Percentiles rank a stretch among this genome's conserved stretches.
Evolutionary conservation across 495 filamentous ascomycete genomes (phyloP).

Genomic region (Penicillium ucsense): DNA sequence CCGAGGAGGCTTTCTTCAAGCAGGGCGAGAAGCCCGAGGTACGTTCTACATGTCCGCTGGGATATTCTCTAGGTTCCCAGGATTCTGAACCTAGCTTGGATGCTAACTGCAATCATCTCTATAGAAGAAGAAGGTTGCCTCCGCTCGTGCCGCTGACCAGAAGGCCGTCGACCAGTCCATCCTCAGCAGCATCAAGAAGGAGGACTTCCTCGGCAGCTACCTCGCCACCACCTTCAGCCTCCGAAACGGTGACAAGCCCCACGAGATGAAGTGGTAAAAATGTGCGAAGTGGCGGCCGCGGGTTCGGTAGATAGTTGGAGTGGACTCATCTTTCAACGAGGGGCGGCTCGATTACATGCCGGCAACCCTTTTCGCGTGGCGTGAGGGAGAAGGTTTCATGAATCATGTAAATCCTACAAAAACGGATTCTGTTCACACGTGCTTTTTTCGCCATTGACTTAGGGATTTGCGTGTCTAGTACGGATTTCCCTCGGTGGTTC

Average conservation of each 20-base stretch:
- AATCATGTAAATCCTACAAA: constrained; percentile 34
- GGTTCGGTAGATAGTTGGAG: constrained; percentile 40
- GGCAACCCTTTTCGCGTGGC: constrained; percentile 22
- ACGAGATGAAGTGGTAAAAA: constrained; percentile 88
- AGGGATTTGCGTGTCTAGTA: constrained; percentile 26
- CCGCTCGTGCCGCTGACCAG: constrained; percentile 87
- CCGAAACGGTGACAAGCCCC: constrained; percentile 95
- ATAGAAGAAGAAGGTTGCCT: constrained; percentile 92
- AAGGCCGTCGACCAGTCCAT: constrained; percentile 94
- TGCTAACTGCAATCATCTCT: constrained; percentile 6
- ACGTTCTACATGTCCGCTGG: constrained; percentile 24
- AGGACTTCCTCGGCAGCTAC: constrained; percentile 78
- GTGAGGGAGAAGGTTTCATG: constrained; percentile 28
- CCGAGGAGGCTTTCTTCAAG: constrained; percentile 95
- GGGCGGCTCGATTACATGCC: constrained; percentile 35
- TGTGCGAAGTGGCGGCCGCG: constrained; percentile 34
- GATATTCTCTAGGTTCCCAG: background rate
- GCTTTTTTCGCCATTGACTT: constrained; percentile 14
- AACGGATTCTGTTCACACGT: constrained; percentile 25
- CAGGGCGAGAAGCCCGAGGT: constrained; percentile 96
- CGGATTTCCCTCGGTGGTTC: constrained; percentile 29
- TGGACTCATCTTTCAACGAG: constrained; percentile 31
- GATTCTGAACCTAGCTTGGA: background rate
- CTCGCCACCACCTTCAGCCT: constrained; percentile 89
- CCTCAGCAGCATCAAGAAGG: constrained; percentile 89